Base-by-base conservation (phyloP, 768 basidiomycete genomes). In the Pisolithus sp. region DNA sequence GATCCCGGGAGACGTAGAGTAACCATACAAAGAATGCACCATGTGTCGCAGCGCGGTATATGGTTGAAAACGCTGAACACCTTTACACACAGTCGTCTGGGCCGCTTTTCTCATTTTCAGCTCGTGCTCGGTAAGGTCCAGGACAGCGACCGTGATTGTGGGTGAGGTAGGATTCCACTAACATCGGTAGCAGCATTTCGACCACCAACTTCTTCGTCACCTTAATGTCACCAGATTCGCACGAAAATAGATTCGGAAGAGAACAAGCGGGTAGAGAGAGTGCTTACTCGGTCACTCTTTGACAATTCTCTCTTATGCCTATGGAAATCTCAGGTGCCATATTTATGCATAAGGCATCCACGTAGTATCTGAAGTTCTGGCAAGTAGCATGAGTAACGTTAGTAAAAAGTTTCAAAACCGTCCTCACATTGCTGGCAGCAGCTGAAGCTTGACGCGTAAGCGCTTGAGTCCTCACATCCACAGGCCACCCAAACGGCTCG, bases 271-370 rank as follows among this genome's bases (percentile, higher is more conserved):
- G 18, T 18, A 24, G 39, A 44, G 41, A 21, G 44, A 44, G 37
- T 50, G 57, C 83, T 69, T 70, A 92, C 91, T 54, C 96, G 82
- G 46, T 86, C 82, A 57, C 82, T 89, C 75, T 73, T 58, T 87
- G 83, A 41, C 76, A 79, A 66, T 95, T 93, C 66, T 93, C 89
- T 89, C 2, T n/a, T n/a, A 89, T 83, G n/a, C 80, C 78, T 17
- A 84, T 58, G 15, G 93, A 82, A 66, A 90, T 97, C 44, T 93
- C 91, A 20, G 95, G 83, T n/a, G 17, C 95, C 93, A 64, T 85
- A 96, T 71, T 96, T 96, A 66, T 93, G 89, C 87, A 94, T 89
- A 52, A 99, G 78, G 65, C 96, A 81, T 66, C 98, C 94, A 50
- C 96, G 84, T 48, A 97, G 70, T 36, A 92, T 73, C 57, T 96